Evolutionary conservation across 1,284 basidiomycete species (phyloP), one percentile per base, ranked within the genome.

Genomic region (Butyriboletus appendiculatus): DNA sequence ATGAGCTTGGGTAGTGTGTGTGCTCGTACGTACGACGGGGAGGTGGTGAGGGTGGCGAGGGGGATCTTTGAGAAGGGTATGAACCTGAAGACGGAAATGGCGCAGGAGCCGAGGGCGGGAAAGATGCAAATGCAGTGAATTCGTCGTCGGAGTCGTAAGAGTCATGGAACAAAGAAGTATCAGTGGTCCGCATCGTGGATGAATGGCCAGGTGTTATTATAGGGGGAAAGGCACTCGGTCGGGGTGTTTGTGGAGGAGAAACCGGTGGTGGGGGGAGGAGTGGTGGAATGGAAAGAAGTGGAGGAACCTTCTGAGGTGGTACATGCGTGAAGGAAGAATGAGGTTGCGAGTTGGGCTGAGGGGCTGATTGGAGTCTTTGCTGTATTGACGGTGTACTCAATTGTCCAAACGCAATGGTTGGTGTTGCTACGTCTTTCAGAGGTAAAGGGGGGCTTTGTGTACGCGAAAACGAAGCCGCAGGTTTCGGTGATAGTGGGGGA

Each of bases 161-260:
- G 28, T 64, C 54, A 40, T 50, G 47, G 7, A 41, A 45, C 6
- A 44, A 43, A 14, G 50, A 51, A 40, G 43, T 5, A 33, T 40
- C 32, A 20, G 41, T 45, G 45, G 22, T 44, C 43, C 15, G 50
- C 15, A 30, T 43, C 28, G 34, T 41, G 39, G 45, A 52, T 40
- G 54, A 54, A 20, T 55, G 22, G 2, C 26, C 37, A 18, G 48
- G 18, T 30, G 41, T 32, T 9, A 43, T 20, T 1, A 32, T 30
- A 16, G 55, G 18, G 15, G 53, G 39, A 3, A 53, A 40, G 10
- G 30, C 18, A 43, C 34, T 32, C 26, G 64, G 66, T 20, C 66
- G 59, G 18, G 70, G 70, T 12, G 70, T 69, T 41, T 65, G 67
- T 16, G 69, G 60, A 22, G 68, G 67, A 30, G 67, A 71, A 47